Evolutionary conservation across 768 basidiomycete species (phyloP).

Genomic region (Bullera alba): DNA sequence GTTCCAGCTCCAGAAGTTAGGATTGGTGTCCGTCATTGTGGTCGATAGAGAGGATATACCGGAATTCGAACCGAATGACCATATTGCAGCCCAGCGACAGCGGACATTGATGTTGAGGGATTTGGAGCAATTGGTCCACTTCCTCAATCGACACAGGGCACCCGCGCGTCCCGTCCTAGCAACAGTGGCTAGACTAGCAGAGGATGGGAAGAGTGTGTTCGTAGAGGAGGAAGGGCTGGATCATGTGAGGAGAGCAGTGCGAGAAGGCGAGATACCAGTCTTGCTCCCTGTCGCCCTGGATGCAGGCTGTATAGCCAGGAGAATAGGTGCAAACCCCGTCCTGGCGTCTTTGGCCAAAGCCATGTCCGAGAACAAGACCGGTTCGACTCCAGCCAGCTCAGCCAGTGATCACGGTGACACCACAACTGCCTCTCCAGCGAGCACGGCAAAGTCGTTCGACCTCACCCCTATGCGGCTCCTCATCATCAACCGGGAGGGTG

Average conservation of each 20-base stretch:
- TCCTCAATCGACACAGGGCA: conserved; percentile 77
- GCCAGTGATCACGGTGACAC: conserved; percentile 48
- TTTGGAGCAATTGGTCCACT: conserved; percentile 72
- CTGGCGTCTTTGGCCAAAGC: conserved; percentile 78
- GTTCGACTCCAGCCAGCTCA: conserved; percentile 45
- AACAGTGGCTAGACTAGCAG: conserved; percentile 54
- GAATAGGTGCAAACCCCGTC: conserved; percentile 80
- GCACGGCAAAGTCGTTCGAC: conserved; percentile 52
- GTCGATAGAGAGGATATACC: conserved; percentile 76
- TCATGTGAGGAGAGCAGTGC: conserved; percentile 78
- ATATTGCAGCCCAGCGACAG: conserved; percentile 23
- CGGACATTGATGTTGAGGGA: conserved; percentile 55
- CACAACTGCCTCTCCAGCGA: conserved; percentile 2
- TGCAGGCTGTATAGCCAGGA: conserved; percentile 75
- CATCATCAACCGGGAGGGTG: conserved; percentile 95
- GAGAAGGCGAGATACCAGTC: conserved; percentile 92
- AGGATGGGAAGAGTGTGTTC: conserved; percentile 46
- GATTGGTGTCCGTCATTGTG: conserved; percentile 89
- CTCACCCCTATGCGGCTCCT: conserved; percentile 90
- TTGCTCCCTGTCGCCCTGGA: conserved; percentile 88
- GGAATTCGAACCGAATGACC: conserved; percentile 17
- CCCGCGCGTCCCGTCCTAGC: conserved; percentile 81
- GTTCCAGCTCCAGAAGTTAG: conserved; percentile 91
- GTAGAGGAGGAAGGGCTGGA: conserved; percentile 71
- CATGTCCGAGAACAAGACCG: conserved; percentile 55